Base-by-base conservation (phyloP, 2,329 filamentous ascomycete genomes). In the Trichoderma sp. region DNA sequence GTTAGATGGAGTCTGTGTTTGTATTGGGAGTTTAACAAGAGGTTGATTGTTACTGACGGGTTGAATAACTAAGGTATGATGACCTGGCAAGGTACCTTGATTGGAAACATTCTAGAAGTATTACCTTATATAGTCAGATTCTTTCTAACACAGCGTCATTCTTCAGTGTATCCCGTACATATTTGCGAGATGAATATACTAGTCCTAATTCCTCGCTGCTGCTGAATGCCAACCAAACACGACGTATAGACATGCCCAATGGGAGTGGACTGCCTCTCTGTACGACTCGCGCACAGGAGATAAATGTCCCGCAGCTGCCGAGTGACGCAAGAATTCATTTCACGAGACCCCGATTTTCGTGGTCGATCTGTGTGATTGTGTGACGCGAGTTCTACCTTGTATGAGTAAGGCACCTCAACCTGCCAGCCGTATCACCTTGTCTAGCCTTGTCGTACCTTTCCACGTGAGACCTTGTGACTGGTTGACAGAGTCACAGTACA, bases 251-350 rank as follows among this genome's bases (percentile, higher is more conserved):
- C n/a, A 5, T 52, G 48, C 12, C 28, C 26, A 19, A 10, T 7
- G 19, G 14, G 39, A 41, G 39, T 55, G 51, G 34, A 39, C 34
- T 14, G 34, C 12, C 34, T 34, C 21, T 44, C 39, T 43, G 52
- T 44, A 56, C 52, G 52, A 56, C 56, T 47, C 55, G 44, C 28
- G 28, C 55, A 57, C 24, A 45, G 14, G 34, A 14, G 17, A 1
- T 3, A 57, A 45, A 57, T 45, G 55, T 21, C 41, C 55, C 55
- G 55, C 56, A 59, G 24, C 44, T 59, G 56, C 44, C 56, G 44
- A 24, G 19, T 24, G 19, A 19, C 44, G 56, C 28, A 47, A 28
- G 56, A 59, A 17, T 14, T 57, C 41, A 45, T 57, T 45, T 57
- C 41, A 57, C 26, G 26, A 59, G 34, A 5, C 14, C 44, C 41